phyloP scores from a whole-genome alignment of 2,329 filamentous ascomycete species.

The Scorias spongiosa region DNA sequence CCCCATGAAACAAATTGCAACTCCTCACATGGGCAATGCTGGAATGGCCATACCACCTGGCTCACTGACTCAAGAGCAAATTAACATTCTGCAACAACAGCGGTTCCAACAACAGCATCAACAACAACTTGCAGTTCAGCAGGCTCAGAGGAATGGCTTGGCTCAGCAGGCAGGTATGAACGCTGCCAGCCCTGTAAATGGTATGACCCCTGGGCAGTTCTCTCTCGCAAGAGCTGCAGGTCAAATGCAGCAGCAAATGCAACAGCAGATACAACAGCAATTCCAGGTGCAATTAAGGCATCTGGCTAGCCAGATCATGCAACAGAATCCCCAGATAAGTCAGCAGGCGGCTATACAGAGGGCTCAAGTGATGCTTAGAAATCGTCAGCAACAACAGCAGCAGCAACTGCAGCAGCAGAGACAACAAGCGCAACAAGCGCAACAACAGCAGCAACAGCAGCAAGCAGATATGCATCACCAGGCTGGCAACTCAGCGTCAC shows the following conservation, averaged over 20 bases:
- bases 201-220: background rate
- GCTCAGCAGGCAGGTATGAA: background rate
- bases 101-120: background rate
- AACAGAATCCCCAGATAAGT: conserved; percentile 1
- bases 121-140: background rate
- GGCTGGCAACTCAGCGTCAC: background rate
- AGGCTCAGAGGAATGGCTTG: background rate
- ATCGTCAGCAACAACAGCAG: conserved; percentile 3
- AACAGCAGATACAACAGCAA: background rate
- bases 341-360: conserved; percentile 18
- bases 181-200: background rate
- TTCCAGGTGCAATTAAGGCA: conserved; percentile 5
- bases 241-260: background rate
- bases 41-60: conserved; percentile 6
- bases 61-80: conserved; percentile 15
- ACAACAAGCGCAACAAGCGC: conserved; percentile 8
- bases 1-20: conserved; percentile 12
- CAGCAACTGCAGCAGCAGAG: conserved; percentile 7
- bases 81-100: conserved; percentile 16
- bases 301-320: conserved; percentile 5
- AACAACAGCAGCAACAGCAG: conserved; percentile 6
- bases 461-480: conserved; percentile 2
- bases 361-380: conserved; percentile 5
- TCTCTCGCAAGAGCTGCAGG: background rate
- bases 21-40: conserved; percentile 12